Evolutionary conservation across 768 basidiomycete species (phyloP), one percentile per base, ranked within the genome.

Genomic region (Hebeloma cylindrosporum): DNA sequence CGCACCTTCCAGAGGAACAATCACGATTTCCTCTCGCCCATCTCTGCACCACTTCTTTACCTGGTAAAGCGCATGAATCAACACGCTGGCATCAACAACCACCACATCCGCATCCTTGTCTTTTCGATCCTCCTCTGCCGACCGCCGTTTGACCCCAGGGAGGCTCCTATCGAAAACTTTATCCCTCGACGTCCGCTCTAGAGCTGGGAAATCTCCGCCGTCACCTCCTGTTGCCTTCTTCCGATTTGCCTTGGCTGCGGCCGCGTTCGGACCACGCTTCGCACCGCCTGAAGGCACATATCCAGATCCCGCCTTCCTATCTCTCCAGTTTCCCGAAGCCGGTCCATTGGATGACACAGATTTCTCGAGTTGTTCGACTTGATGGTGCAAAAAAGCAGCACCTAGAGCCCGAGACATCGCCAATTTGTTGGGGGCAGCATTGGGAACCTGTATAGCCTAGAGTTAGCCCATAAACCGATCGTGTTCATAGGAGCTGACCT

Each of bases 371-470:
- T 91, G 85, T 54, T 91, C 87, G 32, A 93, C 90, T 57, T 93
- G 88, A 55, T 93, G 89, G 51, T 77, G 85, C 47, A 93, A 77
- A 61, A 91, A 91, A 2, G 90, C 90, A 21, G 89, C 88, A 14
- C 90, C 90, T 28, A 93, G 79, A 1, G 90, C 89, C 50, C 83
- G 79, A 44, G 89, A 91, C 86, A 93, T 88, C 45, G 87, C 87
- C 30, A 86, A 62, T 62, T 84, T 85, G 64, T 77, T 81, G 22
- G 70, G 60, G 25, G 62, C 61, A 17, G 62, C 54, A 39, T 66
- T 58, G 7, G 61, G 54, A 9, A 29, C 37, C 52, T 53, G 30
- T 7, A 34, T 38, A 23, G n/a, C n/a, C n/a, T n/a, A n/a, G n/a
- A 38, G 36, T 38, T 25, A 38, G 14, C 21, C 11, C 25, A n/a